These are phyloP conservation scores for Pseudozyma sp. DNA, from an alignment of 1,284 basidiomycete genomes.

Conservation along the genomic window DNA sequence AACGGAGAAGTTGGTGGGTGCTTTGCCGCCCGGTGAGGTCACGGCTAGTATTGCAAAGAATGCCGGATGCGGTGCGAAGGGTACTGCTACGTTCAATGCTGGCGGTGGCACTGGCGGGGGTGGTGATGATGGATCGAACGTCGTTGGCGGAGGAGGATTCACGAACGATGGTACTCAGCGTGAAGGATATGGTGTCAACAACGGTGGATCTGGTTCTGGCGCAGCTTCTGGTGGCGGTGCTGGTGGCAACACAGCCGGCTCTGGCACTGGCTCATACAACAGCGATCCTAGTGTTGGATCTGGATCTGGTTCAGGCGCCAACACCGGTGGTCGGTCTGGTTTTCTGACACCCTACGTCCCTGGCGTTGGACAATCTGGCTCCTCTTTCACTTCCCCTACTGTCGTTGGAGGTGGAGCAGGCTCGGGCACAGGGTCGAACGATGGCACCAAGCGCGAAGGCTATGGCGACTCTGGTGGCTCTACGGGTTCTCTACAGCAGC, in stretches of 20 bases:
- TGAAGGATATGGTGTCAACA: constrained; percentile 12
- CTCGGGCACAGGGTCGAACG: not conserved
- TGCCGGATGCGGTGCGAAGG: constrained; percentile 6
- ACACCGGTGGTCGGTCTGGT: constrained; percentile 1
- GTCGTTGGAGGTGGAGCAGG: not conserved
- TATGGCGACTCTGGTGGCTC: not conserved
- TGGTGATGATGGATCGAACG: constrained; percentile 6
- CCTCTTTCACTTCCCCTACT: not conserved
- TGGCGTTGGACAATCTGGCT: not conserved
- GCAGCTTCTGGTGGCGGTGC: not conserved
- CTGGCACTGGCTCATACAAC: not conserved
- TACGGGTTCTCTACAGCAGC: too few species aligned
- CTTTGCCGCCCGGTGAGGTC: constrained; percentile 27
- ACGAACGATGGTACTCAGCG: constrained; percentile 3
- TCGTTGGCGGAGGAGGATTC: not conserved
- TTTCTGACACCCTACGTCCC: constrained; percentile 8
- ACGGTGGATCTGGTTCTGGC: not conserved
- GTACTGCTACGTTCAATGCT: too few species aligned
- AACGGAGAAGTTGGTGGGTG: constrained; percentile 10
- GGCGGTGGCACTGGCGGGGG: not conserved
- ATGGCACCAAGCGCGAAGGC: not conserved
- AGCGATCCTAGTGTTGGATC: not conserved
- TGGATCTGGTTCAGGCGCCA: not conserved
- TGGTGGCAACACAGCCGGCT: not conserved
- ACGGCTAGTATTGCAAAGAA: constrained; percentile 1